Base-by-base conservation (phyloP, 768 basidiomycete genomes). In the Calocybe gangraenosa region DNA sequence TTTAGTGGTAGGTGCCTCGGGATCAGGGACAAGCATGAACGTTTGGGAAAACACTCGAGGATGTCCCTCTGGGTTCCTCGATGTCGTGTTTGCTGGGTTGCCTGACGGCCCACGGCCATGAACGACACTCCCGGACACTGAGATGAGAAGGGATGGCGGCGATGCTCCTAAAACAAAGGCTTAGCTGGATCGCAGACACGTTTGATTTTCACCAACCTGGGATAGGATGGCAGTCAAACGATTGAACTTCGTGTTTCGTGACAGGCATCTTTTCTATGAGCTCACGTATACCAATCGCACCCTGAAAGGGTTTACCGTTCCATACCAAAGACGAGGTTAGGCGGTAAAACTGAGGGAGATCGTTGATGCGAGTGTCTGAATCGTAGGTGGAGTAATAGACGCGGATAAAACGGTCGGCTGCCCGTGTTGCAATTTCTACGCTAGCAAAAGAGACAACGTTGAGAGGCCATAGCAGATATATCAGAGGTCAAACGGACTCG, bases 161-260 rank as follows among this genome's bases (percentile, higher is more conserved):
- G 82, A 79, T 15, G 77, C 81, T 40, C 86, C 88, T 90, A 53
- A 8, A 40, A 14, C 25, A n/a, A 7, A 7, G 34, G 34, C 14
- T 18, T 30, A 50, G 37, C 46, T 40, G 47, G 43, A 31, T 21
- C 10, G n/a, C n/a, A 21, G 23, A 18, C n/a, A 14, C 2, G 2
- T 18, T 40, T 38, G 35, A 34, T 15, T 22, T 32, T 25, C 25
- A 58, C 65, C 43, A 44, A 86, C 90, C 87, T 64, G 88, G 86
- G 48, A 92, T 89, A 28, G 91, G 86, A 61, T 92, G 90, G 55
- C 91, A 92, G 60, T 92, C 91, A 52, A 89, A 90, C 14, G 87
- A 89, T 60, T 88, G 84, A 15, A 92, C 75, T 47, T 92, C 91
- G 54, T 92, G 90, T 52, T 81, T 87, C 20, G 89, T 88, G 15